Base-by-base conservation (phyloP, 805 yeast species). In the Myxozyma neglecta region DNA sequence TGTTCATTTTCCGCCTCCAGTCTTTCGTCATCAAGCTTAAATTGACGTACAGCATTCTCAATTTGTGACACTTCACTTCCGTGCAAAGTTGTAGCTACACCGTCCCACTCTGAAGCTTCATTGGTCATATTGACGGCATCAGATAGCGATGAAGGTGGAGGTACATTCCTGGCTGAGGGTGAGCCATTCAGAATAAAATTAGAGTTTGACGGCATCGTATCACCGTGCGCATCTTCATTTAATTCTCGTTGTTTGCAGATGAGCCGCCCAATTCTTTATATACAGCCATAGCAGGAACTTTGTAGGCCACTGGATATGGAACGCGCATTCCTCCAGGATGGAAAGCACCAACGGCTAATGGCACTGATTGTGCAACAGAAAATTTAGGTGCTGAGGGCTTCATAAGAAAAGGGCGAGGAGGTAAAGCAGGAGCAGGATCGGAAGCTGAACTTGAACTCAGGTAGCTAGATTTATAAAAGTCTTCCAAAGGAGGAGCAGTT, bases 91-190 rank as follows among this genome's bases (percentile, higher is more conserved):
- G 58, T 40, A 7, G 64, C 64, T 2, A 51, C 64, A 13, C 59
- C 59, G 29, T 44, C 62, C 64, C 64, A 61, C 32, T 5, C 64
- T 6, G 57, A 20, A 8, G 32, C 40, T 6, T 50, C 54, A 11
- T 42, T 45, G 1, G 39, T 46, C 11, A 55, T 16, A 51, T 37
- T 39, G 43, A 16, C 37, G 6, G 39, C 60, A 42, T 40, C 44
- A 3, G 62, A 46, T 0, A 39, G 49, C 10, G 59, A 50, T 3
- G 50, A 51, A 20, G 16, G 39, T 10, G 51, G 40, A 6, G 56
- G 43, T 4, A 42, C 36, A 40, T 40, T 45, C 24, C 46, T 20
- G 10, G 46, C 24, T 13, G 32, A 14, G n/a, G 55, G 6, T 18
- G 24, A 46, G 8, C 36, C 11, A 29, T 39, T 24, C 5, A 18